Evolutionary conservation across 768 basidiomycete species (phyloP).

Genomic region (Lentinula sp.): DNA sequence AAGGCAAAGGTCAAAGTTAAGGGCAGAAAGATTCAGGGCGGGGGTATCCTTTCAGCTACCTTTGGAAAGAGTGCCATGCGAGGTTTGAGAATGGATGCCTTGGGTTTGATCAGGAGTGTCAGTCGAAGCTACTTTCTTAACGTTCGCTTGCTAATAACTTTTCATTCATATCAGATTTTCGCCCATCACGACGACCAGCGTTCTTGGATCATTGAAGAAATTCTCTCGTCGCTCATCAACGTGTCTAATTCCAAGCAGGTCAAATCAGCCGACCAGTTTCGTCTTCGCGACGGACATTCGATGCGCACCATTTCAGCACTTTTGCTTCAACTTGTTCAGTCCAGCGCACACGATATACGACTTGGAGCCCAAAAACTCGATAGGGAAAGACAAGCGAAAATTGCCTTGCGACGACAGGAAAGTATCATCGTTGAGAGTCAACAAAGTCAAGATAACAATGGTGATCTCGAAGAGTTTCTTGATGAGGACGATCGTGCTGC

Average conservation of each 20-base stretch:
- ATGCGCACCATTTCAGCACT: slow-evolving; percentile 94
- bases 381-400: slow-evolving; percentile 54
- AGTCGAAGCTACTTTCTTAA: slow-evolving; percentile 21
- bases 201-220: slow-evolving; percentile 98
- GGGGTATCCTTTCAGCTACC: slow-evolving; percentile 46
- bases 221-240: slow-evolving; percentile 83
- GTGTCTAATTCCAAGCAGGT: slow-evolving; percentile 83
- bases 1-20: slow-evolving; percentile 37
- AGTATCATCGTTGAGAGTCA: slow-evolving; percentile 41
- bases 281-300: slow-evolving; percentile 82
- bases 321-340: slow-evolving; percentile 93
- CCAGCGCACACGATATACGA: slow-evolving; percentile 84
- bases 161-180: slow-evolving; percentile 57
- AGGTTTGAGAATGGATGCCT: slow-evolving; percentile 71
- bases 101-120: slow-evolving; percentile 82
- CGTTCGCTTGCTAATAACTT: neutral
- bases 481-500: slow-evolving; percentile 71
- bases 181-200: slow-evolving; percentile 87
- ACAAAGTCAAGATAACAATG: slow-evolving; percentile 10
- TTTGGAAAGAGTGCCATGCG: slow-evolving; percentile 79
- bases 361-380: slow-evolving; percentile 58
- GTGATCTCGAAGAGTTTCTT: slow-evolving; percentile 33
- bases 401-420: slow-evolving; percentile 60
- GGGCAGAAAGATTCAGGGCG: slow-evolving; percentile 50
- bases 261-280: slow-evolving; percentile 53